A percentile compares a stretch with the other conserved stretches of the same genome.
phyloP scores from a whole-genome alignment of 176 grass and related monocot genomes.

The Ampelocalamus luodianensis region DNA sequence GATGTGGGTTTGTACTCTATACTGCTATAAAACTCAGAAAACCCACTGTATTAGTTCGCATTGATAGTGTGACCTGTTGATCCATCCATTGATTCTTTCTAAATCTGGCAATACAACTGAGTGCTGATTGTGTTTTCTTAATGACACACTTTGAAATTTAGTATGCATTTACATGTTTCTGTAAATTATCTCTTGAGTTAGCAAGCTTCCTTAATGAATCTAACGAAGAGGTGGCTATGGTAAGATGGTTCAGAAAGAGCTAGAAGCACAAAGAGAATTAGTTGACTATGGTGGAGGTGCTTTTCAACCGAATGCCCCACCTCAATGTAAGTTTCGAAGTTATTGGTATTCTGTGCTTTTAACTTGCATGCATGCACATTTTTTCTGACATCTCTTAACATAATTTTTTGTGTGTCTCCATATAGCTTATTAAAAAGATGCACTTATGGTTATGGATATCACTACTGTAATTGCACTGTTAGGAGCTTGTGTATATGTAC shows the following conservation, averaged over 20 bases:
- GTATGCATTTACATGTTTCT: conserved; percentile 17
- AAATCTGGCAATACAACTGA: not conserved
- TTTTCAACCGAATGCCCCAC: conserved; percentile 57
- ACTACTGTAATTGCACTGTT: not conserved
- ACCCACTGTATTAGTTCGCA: not conserved
- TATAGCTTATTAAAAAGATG: not conserved
- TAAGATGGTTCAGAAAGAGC: conserved; percentile 94
- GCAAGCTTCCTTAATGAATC: conserved; percentile 52
- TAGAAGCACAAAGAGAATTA: conserved; percentile 91
- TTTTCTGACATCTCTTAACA: not conserved
- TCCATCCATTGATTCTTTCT: not conserved
- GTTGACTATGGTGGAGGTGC: conserved; percentile 82
- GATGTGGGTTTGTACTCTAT: conserved; percentile 5
- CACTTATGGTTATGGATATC: not conserved
- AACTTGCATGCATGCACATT: conserved; percentile 9
- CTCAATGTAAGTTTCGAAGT: conserved; percentile 52
- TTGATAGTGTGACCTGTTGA: not conserved
- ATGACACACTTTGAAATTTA: conserved; percentile 2
- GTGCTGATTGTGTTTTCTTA: conserved; percentile 28
- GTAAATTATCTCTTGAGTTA: not conserved
- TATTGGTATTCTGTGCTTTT: conserved; percentile 17
- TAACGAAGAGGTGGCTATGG: conserved; percentile 90
- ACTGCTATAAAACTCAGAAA: conserved; percentile 29
- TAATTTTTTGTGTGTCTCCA: not conserved
- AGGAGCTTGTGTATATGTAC: not conserved